A percentile compares a stretch with the other conserved stretches of the same genome.
Conservation (phyloP, 2,329 filamentous ascomycete genomes). For the Curvularia sp. region DNA sequence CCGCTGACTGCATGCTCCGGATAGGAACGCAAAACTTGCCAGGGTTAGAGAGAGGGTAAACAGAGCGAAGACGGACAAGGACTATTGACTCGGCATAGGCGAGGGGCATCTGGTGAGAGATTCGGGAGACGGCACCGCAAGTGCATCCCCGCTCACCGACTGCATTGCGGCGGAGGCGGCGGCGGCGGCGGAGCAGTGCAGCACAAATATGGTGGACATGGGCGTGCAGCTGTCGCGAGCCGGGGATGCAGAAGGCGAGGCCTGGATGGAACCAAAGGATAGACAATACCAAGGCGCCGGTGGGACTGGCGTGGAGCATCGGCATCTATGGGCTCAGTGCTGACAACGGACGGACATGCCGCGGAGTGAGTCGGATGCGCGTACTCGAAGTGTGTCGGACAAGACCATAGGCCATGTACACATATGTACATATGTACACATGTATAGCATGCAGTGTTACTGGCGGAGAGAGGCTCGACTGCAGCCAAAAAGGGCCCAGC, state of each 20-base stretch:
- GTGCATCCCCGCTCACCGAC: neutral
- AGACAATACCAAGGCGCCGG: slow-evolving; percentile 1
- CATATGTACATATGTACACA: too few species aligned
- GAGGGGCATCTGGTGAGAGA: neutral
- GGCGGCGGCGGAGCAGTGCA: neutral
- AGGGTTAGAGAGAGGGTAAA: neutral
- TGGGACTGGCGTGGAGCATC: neutral
- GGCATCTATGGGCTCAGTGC: neutral
- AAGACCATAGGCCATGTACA: neutral
- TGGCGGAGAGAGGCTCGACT: slow-evolving; percentile 11
- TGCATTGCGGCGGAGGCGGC: neutral
- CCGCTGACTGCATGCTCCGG: neutral
- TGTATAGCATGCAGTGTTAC: slow-evolving; percentile 10
- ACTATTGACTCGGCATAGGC: neutral
- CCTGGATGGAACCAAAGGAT: neutral
- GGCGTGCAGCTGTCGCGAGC: too few species aligned
- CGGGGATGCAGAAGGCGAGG: neutral
- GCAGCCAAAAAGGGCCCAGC: slow-evolving; percentile 8
- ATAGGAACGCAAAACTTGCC: neutral
- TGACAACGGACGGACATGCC: neutral
- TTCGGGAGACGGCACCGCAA: neutral
- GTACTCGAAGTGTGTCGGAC: neutral
- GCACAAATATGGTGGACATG: too few species aligned
- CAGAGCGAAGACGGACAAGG: neutral
- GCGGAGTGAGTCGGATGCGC: slow-evolving; percentile 2